A percentile compares a stretch with the other conserved stretches of the same genome.
phyloP scores from a whole-genome alignment of 352 stramenopile genomes.

The Blastocystis sp. region DNA sequence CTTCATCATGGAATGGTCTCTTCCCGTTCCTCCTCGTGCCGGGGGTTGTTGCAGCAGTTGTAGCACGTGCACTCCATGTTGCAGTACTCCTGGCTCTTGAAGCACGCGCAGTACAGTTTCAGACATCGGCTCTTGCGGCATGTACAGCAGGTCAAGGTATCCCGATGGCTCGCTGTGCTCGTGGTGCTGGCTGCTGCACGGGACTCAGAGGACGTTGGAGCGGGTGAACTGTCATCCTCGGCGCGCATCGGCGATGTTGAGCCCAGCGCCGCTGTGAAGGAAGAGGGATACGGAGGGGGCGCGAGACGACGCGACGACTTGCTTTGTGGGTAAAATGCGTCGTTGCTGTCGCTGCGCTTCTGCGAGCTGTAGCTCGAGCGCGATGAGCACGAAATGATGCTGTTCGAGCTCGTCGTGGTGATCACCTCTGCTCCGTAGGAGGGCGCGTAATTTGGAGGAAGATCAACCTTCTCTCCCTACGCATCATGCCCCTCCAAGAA shows the following conservation, averaged over 20 bases:
- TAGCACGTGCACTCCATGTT: constrained; percentile 82
- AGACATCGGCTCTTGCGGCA: constrained; percentile 93
- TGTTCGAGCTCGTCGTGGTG: not conserved
- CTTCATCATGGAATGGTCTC: constrained; percentile 77
- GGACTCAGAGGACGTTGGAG: not conserved
- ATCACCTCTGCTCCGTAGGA: not conserved
- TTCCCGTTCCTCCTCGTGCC: constrained; percentile 76
- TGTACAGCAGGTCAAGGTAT: constrained; percentile 76
- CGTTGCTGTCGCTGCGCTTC: constrained; percentile 44
- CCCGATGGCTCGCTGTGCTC: not conserved
- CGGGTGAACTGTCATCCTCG: not conserved
- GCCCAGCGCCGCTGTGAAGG: not conserved
- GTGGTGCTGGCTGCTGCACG: not conserved
- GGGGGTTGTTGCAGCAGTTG: constrained; percentile 78
- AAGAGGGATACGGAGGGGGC: not conserved
- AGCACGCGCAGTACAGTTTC: constrained; percentile 98
- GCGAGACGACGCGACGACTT: not conserved
- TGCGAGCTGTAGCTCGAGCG: constrained; percentile 19
- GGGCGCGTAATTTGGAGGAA: not conserved
- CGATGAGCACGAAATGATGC: constrained; percentile 23
- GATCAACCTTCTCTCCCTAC: constrained; percentile 18
- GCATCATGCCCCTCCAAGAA: not conserved
- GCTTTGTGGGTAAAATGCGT: constrained; percentile 22
- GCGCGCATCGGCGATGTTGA: not conserved
- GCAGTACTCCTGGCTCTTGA: constrained; percentile 81